Evolutionary conservation across 129 eudicot genomes (phyloP).

Genomic region (Escallonia herrerae): DNA sequence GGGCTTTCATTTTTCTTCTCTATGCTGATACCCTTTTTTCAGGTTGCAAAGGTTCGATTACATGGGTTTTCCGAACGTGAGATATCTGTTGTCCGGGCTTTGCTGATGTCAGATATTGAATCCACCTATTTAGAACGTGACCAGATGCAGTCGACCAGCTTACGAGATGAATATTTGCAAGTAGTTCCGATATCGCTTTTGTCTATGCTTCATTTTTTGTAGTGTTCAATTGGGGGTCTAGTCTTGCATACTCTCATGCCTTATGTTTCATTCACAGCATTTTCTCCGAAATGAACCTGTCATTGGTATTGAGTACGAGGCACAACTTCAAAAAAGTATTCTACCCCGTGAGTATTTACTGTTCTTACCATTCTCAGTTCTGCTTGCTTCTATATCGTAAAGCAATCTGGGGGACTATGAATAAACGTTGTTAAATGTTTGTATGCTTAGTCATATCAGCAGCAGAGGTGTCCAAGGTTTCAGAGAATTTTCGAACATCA

Average conservation of each 20-base stretch:
- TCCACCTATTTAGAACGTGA: constrained; percentile 92
- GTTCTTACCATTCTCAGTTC: constrained; percentile 1
- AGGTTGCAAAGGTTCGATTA: constrained; percentile 80
- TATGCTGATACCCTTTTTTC: constrained; percentile 29
- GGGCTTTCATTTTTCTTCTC: neutral
- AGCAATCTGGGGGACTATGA: constrained; percentile 5
- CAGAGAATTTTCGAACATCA: constrained; percentile 73
- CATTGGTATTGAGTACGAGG: constrained; percentile 84
- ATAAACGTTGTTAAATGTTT: constrained; percentile 16
- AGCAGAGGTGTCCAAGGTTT: constrained; percentile 70
- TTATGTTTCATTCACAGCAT: constrained; percentile 48
- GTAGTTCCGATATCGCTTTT: constrained; percentile 21
- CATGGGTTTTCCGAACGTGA: constrained; percentile 91
- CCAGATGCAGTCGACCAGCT: constrained; percentile 75
- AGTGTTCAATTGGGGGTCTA: neutral
- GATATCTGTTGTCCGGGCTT: constrained; percentile 56
- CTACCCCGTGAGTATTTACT: constrained; percentile 60
- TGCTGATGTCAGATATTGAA: constrained; percentile 89
- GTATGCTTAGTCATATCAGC: constrained; percentile 59
- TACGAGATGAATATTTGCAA: constrained; percentile 77
- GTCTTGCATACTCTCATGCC: constrained; percentile 22
- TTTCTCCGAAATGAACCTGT: constrained; percentile 86
- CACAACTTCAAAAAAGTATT: constrained; percentile 83
- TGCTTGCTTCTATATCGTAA: neutral
- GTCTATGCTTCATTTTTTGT: constrained; percentile 6